Evolutionary conservation across 371 early-diverging fungal genomes (phyloP).

Genomic region (Cokeromyces recurvatus): DNA sequence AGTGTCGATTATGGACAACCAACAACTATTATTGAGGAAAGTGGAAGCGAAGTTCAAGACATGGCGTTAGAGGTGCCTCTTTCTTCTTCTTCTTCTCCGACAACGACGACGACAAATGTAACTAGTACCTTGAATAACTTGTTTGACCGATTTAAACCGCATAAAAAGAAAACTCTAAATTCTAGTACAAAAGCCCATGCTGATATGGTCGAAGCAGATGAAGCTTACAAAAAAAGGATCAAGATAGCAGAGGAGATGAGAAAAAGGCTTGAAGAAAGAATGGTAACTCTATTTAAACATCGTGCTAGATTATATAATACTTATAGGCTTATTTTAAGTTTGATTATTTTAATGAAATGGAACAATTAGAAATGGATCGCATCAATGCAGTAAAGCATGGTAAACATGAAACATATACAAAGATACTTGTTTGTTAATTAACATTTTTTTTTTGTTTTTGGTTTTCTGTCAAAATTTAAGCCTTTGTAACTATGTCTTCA

Average conservation of each 20-base stretch:
- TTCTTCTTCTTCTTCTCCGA: background rate
- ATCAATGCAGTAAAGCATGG: conserved; percentile 51
- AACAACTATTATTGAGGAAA: no score
- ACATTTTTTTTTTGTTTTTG: no score
- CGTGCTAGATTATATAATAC: background rate
- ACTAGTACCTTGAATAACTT: background rate
- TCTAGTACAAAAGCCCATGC: conserved; percentile 1
- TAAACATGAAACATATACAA: no score
- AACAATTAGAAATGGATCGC: conserved; percentile 50
- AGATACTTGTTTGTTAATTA: no score
- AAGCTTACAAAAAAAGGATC: conserved; percentile 53
- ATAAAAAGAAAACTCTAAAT: background rate
- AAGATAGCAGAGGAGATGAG: conserved; percentile 53
- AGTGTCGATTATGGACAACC: background rate
- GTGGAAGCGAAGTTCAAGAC: no score
- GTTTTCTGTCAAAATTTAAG: no score
- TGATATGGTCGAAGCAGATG: conserved; percentile 53
- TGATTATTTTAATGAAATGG: conserved; percentile 53
- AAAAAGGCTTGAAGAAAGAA: conserved; percentile 55
- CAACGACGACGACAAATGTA: background rate
- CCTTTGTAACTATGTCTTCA: conserved; percentile 59
- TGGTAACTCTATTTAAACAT: conserved; percentile 18
- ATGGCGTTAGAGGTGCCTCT: conserved; percentile 8
- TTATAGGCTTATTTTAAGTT: conserved; percentile 21
- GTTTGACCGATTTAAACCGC: background rate